Conservation (phyloP, 352 stramenopile species). For the Phytopythium vexans region DNA sequence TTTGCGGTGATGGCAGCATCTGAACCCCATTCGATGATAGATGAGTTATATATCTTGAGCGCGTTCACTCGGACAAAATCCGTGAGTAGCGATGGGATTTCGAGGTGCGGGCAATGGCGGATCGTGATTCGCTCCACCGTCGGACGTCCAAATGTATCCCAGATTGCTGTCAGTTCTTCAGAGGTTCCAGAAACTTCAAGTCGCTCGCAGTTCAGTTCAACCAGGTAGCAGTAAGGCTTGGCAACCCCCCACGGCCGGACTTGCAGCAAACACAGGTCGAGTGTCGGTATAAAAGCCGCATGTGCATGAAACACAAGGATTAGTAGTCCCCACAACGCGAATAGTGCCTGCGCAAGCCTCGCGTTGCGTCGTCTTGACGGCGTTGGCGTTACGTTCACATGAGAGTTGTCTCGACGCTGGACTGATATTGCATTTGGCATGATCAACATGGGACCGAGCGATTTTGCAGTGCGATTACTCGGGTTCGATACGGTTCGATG, state of each 20-base stretch:
- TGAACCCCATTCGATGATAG: conserved; percentile 18
- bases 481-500: neutral
- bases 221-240: conserved; percentile 26
- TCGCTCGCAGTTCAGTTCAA: conserved; percentile 24
- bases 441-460: neutral
- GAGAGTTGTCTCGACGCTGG: too few species aligned
- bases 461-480: neutral
- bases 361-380: too few species aligned
- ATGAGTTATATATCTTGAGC: conserved; percentile 41
- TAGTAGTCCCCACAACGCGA: neutral
- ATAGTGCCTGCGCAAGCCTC: neutral
- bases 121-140: conserved; percentile 26
- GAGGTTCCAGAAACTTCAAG: conserved; percentile 12
- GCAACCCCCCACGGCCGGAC: conserved; percentile 26
- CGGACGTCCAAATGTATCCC: conserved; percentile 22
- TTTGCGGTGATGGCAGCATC: conserved; percentile 19
- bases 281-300: neutral
- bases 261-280: neutral
- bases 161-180: conserved; percentile 9
- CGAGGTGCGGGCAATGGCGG: conserved; percentile 26
- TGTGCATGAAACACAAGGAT: neutral
- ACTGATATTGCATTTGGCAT: too few species aligned
- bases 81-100: conserved; percentile 20
- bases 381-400: too few species aligned
- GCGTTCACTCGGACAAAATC: conserved; percentile 20